Evolutionary conservation across 345 rosid species (phyloP), one percentile per base, ranked within the genome.

Genomic region (Lepidium didymum): DNA sequence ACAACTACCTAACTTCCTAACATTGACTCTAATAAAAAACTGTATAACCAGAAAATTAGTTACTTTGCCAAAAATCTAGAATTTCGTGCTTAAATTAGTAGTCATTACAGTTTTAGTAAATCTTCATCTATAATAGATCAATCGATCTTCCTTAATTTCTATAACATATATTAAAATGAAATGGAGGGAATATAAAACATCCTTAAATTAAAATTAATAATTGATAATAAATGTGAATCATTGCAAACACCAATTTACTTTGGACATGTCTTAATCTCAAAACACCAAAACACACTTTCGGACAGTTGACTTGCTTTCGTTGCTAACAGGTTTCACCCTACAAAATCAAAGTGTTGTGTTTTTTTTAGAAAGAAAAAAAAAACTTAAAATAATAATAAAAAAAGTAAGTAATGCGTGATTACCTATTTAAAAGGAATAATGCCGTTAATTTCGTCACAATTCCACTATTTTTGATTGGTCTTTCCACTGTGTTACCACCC

Each of bases 391-490:
- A 23, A 12, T 47, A 47, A 29, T 34, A 46, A 1, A 45, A 46
- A 42, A 33, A 8, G 25, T 44, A 63, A 71, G 35, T 40, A 42
- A 73, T 49, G 58, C 67, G 64, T 65, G 36, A 37, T 56, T 37
- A 46, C 62, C 37, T 36, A 52, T 43, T 35, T 13, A 13, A 46
- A 44, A 35, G 29, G 37, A 67, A 31, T 62, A 68, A 46, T 55
- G 63, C 53, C 63, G 67, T 75, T 44, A 74, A 53, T 68, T 44
- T 60, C 68, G 64, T 68, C 78, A 74, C 45, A 46, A 18, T 29
- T 62, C 78, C 78, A 68, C 78, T 75, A 75, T 19, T 47, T 75
- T 68, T 68, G 70, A 68, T 75, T 75, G 65, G 74, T 47, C 55
- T 75, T 54, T 68, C 78, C 78, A 68, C 78, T 62, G 64, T 54